These are phyloP conservation scores for Amoebophrya sp. DNA, from an alignment of 169 alveolate species.

Conservation along the genomic window DNA sequence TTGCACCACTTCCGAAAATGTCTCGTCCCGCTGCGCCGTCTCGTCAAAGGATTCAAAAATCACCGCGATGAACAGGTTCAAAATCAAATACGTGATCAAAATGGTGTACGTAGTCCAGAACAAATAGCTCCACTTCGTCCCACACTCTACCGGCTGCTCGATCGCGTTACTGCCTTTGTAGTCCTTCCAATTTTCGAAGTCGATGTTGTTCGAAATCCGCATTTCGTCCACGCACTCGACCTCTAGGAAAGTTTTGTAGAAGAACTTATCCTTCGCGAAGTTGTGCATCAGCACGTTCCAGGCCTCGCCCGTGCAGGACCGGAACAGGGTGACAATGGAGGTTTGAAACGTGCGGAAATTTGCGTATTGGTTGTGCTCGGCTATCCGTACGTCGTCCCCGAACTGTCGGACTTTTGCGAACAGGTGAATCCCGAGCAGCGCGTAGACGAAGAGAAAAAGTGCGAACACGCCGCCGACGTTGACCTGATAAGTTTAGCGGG, in stretches of 20 bases:
- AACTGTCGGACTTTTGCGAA: constrained; percentile 24
- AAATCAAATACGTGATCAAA: constrained; percentile 33
- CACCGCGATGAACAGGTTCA: constrained; percentile 48
- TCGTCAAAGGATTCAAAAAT: constrained; percentile 27
- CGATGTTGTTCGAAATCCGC: constrained; percentile 5
- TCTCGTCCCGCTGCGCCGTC: neutral
- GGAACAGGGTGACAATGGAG: constrained; percentile 35
- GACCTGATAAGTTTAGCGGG: too few species aligned
- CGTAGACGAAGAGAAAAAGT: constrained; percentile 32
- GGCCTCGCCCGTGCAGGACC: neutral
- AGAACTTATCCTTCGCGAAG: neutral
- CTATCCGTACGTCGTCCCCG: constrained; percentile 1
- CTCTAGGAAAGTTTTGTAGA: constrained; percentile 30
- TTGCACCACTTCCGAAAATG: neutral
- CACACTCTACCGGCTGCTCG: constrained; percentile 34
- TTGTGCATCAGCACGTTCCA: constrained; percentile 36
- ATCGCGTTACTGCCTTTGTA: neutral
- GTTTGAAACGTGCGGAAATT: constrained; percentile 23
- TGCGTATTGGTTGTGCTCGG: constrained; percentile 16
- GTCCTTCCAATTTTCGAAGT: too few species aligned
- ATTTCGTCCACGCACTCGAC: constrained; percentile 43
- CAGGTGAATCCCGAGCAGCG: constrained; percentile 1
- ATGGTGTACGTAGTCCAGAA: constrained; percentile 37
- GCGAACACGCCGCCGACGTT: constrained; percentile 35
- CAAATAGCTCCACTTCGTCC: constrained; percentile 28